These are phyloP conservation scores for Alternaria viburni DNA, from an alignment of 2,329 filamentous ascomycete genomes.

Conservation along the genomic window DNA sequence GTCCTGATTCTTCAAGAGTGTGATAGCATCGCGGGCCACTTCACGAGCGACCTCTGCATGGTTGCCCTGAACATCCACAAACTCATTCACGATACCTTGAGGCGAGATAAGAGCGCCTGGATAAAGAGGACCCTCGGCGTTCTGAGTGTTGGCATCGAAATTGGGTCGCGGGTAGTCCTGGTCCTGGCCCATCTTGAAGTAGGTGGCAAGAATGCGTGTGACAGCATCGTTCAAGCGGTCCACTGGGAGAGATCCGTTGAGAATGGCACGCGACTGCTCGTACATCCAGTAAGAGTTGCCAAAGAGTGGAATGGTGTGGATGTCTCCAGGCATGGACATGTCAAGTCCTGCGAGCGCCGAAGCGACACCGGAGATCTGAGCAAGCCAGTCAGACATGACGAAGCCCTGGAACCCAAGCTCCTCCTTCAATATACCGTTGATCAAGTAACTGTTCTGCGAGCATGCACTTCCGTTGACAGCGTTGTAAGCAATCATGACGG, in stretches of 20 bases:
- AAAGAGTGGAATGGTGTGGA: constrained; percentile 52
- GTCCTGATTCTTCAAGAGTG: constrained; percentile 68
- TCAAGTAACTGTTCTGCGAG: constrained; percentile 75
- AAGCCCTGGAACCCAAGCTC: constrained; percentile 79
- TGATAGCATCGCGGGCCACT: constrained; percentile 63
- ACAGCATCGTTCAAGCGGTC: constrained; percentile 87
- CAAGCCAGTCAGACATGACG: constrained; percentile 83
- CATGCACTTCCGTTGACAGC: constrained; percentile 63
- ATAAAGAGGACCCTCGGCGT: constrained; percentile 45
- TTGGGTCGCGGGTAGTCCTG: constrained; percentile 52
- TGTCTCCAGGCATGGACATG: constrained; percentile 79
- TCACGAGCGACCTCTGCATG: constrained; percentile 59
- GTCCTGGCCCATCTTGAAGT: constrained; percentile 68
- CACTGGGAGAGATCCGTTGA: constrained; percentile 84
- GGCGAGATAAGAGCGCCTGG: constrained; percentile 61
- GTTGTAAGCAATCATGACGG: constrained; percentile 82
- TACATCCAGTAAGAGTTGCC: constrained; percentile 69
- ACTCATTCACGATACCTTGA: constrained; percentile 71
- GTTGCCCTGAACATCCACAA: constrained; percentile 64
- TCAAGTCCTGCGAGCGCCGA: constrained; percentile 84
- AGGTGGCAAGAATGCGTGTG: constrained; percentile 82
- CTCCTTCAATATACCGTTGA: constrained; percentile 85
- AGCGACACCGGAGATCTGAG: constrained; percentile 80
- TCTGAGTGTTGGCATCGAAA: constrained; percentile 45
- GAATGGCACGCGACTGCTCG: constrained; percentile 74